Conservation (phyloP, 2,329 filamentous ascomycete genomes). For the Annulohypoxylon truncatum region DNA sequence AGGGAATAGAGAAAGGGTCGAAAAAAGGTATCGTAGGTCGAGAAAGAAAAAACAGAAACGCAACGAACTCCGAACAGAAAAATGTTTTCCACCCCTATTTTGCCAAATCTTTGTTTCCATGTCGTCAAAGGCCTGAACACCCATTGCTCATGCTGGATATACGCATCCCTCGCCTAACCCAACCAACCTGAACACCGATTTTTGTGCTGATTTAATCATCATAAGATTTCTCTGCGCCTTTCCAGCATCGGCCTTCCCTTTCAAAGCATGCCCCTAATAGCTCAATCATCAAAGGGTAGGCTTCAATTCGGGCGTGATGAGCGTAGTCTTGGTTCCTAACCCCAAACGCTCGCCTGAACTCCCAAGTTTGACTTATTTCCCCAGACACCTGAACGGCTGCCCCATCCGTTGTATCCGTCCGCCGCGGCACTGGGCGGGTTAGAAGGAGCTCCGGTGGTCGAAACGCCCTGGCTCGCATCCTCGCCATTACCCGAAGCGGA, state of each 20-base stretch:
- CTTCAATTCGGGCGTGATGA: background rate
- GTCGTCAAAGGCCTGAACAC: constrained; percentile 52
- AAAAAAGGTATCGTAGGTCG: constrained; percentile 36
- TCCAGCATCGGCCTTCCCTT: constrained; percentile 2
- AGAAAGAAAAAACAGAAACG: constrained; percentile 35
- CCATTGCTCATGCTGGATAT: constrained; percentile 54
- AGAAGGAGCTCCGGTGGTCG: constrained; percentile 63
- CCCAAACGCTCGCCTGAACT: constrained; percentile 94
- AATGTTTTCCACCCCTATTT: constrained; percentile 37
- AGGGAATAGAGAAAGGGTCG: constrained; percentile 10
- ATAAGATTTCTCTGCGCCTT: constrained; percentile 2
- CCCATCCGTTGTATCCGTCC: constrained; percentile 74
- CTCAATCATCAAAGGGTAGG: constrained; percentile 7
- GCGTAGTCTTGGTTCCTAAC: constrained; percentile 61
- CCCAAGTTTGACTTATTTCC: constrained; percentile 83
- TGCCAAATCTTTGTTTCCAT: constrained; percentile 45
- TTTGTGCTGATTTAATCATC: constrained; percentile 43
- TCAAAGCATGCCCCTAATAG: background rate
- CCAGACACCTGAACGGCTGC: constrained; percentile 85
- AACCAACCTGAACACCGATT: constrained; percentile 51
- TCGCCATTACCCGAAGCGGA: constrained; percentile 63
- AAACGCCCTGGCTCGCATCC: constrained; percentile 54
- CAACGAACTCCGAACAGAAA: constrained; percentile 42
- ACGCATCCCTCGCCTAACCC: constrained; percentile 46
- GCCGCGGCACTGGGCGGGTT: constrained; percentile 64